Percentiles rank a stretch among this genome's conserved stretches.
Conservation (phyloP, 495 filamentous ascomycete genomes). For the Aspergillus diversus region DNA sequence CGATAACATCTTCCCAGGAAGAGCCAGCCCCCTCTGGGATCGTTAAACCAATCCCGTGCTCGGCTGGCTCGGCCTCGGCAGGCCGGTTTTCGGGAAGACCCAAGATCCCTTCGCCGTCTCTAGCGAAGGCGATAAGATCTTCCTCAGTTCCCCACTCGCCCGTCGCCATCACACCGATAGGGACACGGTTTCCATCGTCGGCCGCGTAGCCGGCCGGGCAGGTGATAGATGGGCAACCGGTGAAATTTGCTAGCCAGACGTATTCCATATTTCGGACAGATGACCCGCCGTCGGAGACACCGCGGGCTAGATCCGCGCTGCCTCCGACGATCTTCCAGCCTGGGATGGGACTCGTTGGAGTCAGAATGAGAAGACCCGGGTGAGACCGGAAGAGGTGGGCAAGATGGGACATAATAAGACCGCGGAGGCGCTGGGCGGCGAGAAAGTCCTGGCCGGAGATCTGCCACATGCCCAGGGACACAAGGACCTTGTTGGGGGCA, state of each 20-base stretch:
- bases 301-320: slow-evolving; percentile 59
- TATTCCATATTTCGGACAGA: slow-evolving; percentile 84
- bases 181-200: slow-evolving; percentile 61
- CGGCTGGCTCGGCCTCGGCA: slow-evolving; percentile 1
- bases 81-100: slow-evolving; percentile 30
- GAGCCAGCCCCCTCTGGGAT: slow-evolving; percentile 29
- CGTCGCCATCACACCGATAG: slow-evolving; percentile 89
- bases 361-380: slow-evolving; percentile 78
- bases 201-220: slow-evolving; percentile 74
- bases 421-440: slow-evolving; percentile 73
- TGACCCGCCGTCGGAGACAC: slow-evolving; percentile 72
- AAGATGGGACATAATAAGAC: slow-evolving; percentile 82
- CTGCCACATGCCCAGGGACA: slow-evolving; percentile 61
- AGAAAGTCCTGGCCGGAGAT: slow-evolving; percentile 72
- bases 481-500: slow-evolving; percentile 72
- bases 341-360: slow-evolving; percentile 75
- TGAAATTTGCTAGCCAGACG: slow-evolving; percentile 84
- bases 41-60: slow-evolving; percentile 24
- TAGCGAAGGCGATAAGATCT: slow-evolving; percentile 72
- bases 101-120: slow-evolving; percentile 63
- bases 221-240: slow-evolving; percentile 76
- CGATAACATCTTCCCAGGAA: slow-evolving; percentile 47
- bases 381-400: slow-evolving; percentile 69
- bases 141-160: slow-evolving; percentile 89
- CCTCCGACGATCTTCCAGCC: slow-evolving; percentile 69